phyloP scores from a whole-genome alignment of 768 basidiomycete species.

The Leccinum variicolor region DNA sequence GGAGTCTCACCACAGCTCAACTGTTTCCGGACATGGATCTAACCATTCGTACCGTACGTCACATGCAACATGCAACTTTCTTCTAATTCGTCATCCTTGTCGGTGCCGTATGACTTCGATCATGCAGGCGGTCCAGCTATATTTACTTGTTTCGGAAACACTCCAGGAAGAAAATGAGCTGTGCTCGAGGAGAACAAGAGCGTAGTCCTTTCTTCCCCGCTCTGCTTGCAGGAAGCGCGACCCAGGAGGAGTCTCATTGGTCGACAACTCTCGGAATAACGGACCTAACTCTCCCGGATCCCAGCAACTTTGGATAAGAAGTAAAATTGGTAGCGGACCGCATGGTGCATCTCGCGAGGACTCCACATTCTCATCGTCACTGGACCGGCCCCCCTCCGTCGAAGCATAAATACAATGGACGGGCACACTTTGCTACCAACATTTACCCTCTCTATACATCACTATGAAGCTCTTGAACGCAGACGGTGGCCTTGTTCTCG shows the following conservation, averaged over 20 bases:
- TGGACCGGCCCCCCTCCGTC: neutral
- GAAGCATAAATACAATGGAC: conserved; percentile 15
- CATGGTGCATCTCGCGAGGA: conserved; percentile 1
- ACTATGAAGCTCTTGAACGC: conserved; percentile 15
- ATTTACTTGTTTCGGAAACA: neutral
- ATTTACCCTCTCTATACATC: neutral
- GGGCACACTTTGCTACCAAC: neutral
- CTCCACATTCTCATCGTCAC: neutral
- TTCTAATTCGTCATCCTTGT: neutral
- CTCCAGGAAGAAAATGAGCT: neutral
- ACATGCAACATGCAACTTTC: neutral
- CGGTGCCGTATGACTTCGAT: neutral
- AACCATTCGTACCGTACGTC: too few species aligned
- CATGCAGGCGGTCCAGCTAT: conserved; percentile 1
- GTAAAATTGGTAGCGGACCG: neutral
- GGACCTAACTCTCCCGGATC: neutral
- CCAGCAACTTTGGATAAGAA: neutral
- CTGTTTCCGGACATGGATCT: neutral
- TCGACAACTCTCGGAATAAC: neutral
- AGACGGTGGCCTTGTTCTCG: conserved; percentile 8
- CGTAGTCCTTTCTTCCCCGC: neutral
- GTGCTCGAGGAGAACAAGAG: neutral
- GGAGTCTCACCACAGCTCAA: neutral
- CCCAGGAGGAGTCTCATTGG: neutral
- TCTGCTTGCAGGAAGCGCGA: neutral